Percentiles rank a stretch among this genome's conserved stretches.
These are phyloP conservation scores for Fusarium succisae DNA, from an alignment of 2,329 filamentous ascomycete species.

Conservation along the genomic window DNA sequence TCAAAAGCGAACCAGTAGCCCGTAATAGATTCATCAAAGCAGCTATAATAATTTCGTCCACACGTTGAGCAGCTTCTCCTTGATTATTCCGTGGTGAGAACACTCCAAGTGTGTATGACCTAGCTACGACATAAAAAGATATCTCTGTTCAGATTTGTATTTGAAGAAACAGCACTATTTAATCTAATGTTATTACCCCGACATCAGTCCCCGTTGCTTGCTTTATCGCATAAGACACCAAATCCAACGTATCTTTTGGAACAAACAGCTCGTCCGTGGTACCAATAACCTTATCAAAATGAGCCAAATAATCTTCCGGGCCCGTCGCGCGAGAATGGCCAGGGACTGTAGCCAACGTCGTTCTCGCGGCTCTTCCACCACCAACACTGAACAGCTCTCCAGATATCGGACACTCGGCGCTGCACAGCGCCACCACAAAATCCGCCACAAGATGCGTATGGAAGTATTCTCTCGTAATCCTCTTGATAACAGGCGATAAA, in stretches of 20 bases:
- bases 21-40: fast-evolving
- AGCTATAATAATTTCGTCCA: fast-evolving
- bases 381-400: not conserved
- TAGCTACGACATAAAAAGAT: fast-evolving
- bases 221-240: not conserved
- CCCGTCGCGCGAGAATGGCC: not conserved
- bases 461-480: not conserved
- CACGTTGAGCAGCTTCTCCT: no score
- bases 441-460: not conserved
- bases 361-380: not conserved
- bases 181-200: not conserved
- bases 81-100: fast-evolving
- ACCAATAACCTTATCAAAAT: not conserved
- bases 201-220: not conserved
- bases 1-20: fast-evolving
- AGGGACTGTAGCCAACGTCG: not conserved
- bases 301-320: not conserved
- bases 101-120: fast-evolving
- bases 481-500: not conserved
- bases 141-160: fast-evolving
- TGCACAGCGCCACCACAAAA: not conserved
- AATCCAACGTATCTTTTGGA: not conserved
- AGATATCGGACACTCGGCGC: not conserved
- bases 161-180: no score
- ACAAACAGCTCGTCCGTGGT: not conserved